phyloP scores from a whole-genome alignment of 2,329 filamentous ascomycete genomes.

The Cyanodermella asteris region DNA sequence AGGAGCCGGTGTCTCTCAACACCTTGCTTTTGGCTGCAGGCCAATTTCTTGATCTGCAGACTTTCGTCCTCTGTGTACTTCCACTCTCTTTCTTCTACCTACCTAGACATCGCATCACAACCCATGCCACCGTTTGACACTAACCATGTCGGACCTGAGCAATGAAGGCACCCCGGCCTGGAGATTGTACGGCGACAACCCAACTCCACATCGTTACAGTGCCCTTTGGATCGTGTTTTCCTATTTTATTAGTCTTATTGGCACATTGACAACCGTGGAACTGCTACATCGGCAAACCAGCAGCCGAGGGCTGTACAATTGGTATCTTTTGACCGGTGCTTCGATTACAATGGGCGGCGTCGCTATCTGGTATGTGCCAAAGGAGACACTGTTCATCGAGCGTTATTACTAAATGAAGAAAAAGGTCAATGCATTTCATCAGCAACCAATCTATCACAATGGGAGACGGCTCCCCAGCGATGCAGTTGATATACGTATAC shows the following conservation, averaged over 20 bases:
- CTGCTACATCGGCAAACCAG: slow-evolving; percentile 57
- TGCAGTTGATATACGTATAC: slow-evolving; percentile 54
- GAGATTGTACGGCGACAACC: too few relatives aligned
- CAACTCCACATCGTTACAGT: slow-evolving; percentile 21
- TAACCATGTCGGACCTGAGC: too few relatives aligned
- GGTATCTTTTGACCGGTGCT: slow-evolving; percentile 44
- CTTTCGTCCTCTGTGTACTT: too few relatives aligned
- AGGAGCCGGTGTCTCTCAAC: too few relatives aligned
- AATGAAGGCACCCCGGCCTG: too few relatives aligned
- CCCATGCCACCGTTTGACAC: too few relatives aligned
- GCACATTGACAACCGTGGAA: slow-evolving; percentile 60
- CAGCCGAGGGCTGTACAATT: slow-evolving; percentile 44
- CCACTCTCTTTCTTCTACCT: too few relatives aligned
- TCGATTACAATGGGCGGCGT: slow-evolving; percentile 53
- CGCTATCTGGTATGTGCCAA: slow-evolving; percentile 52
- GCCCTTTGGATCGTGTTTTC: slow-evolving; percentile 46
- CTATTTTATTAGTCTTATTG: slow-evolving; percentile 49
- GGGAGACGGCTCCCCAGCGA: slow-evolving; percentile 33
- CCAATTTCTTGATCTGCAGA: too few relatives aligned
- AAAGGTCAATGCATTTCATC: slow-evolving; percentile 69
- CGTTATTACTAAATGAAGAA: too few relatives aligned
- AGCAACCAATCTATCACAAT: slow-evolving; percentile 61
- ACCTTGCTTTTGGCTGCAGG: too few relatives aligned
- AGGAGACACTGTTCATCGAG: too few relatives aligned
- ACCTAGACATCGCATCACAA: too few relatives aligned